Base-by-base conservation (phyloP, 2,329 filamentous ascomycete genomes). In the Blastomyces emzantsi region DNA sequence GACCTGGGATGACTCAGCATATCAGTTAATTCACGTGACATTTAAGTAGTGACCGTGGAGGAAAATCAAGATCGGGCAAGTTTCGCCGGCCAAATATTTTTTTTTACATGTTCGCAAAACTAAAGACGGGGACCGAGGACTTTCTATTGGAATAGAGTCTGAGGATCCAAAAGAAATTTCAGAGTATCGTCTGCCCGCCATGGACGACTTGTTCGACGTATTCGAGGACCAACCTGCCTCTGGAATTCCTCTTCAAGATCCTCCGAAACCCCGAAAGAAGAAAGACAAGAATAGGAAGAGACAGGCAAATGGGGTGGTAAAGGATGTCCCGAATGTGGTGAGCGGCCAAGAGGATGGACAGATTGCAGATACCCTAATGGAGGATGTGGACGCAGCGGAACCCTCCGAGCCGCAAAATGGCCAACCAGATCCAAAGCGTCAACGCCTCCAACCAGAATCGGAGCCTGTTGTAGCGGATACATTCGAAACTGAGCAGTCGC, bases 401-500 rank as follows among this genome's bases (percentile, higher is more conserved):
- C 56, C 51, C 11, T 1, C 47, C 1, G 64, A 66, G 49, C 25
- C 36, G 15, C 63, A 71, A 41, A 70, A 76, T 56, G 75, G 74
- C 60, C 75, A 73, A 66, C 79, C 75, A 61, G 78, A 75, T 66
- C 72, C 73, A 65, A 83, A 82, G 70, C 78, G 80, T 59, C 75
- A 74, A 67, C 77, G 80, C 67, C 72, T 78, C 64, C 82, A 87
- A 66, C 79, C 82, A 62, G 89, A 88, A 70, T 85, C 85, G 11
- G 88, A 88, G 66, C 90, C 93, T 5, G 87, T 97, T 57, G 85
- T 97, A 70, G 92, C 93, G 25, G 94, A 99, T 78, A 87, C 88
- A 15, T 99, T 99, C 75, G 87, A 97, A 79, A 97, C 94, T 15
- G 92, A 94, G 73, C 87, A 96, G 78, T 95, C 92, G 67, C 85